Conservation (phyloP, 2,329 filamentous ascomycete genomes). For the Sarocladium kiliense region DNA sequence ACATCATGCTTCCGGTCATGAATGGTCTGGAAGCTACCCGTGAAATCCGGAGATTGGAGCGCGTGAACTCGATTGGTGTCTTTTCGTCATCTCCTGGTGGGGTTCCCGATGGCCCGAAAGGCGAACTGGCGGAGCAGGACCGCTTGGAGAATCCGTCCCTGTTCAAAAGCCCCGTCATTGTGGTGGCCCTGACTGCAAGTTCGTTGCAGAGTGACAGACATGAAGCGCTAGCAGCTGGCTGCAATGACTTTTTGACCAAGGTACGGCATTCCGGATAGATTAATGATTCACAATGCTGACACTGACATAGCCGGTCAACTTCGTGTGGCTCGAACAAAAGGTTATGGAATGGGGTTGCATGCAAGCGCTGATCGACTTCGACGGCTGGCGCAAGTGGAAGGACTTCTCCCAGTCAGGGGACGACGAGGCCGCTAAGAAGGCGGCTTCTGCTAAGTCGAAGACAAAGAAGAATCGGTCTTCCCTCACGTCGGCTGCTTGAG, state of each 20-base stretch:
- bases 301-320: slow-evolving; percentile 75
- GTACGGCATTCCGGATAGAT: slow-evolving; percentile 39
- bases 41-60: slow-evolving; percentile 85
- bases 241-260: slow-evolving; percentile 98
- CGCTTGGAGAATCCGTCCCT: slow-evolving; percentile 61
- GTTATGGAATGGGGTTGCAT: slow-evolving; percentile 99
- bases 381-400: slow-evolving; percentile 97
- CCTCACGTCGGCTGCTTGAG: slow-evolving; percentile 22
- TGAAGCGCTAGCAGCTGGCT: slow-evolving; percentile 89
- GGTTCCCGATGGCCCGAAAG: slow-evolving; percentile 16
- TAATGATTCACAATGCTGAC: background rate
- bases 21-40: slow-evolving; percentile 90
- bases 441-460: slow-evolving; percentile 27
- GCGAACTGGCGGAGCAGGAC: slow-evolving; percentile 58
- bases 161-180: slow-evolving; percentile 97
- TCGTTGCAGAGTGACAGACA: slow-evolving; percentile 93
- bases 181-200: slow-evolving; percentile 91
- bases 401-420: slow-evolving; percentile 58
- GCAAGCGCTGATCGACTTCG: slow-evolving; percentile 97
- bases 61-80: slow-evolving; percentile 87
- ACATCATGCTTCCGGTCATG: slow-evolving; percentile 97
- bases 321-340: slow-evolving; percentile 94
- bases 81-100: slow-evolving; percentile 61
- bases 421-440: slow-evolving; percentile 38
- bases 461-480: slow-evolving; percentile 41